Percentiles rank a stretch among this genome's conserved stretches.
Evolutionary conservation across 2,329 filamentous ascomycete genomes (phyloP).

Genomic region (Trichoderma gracile): DNA sequence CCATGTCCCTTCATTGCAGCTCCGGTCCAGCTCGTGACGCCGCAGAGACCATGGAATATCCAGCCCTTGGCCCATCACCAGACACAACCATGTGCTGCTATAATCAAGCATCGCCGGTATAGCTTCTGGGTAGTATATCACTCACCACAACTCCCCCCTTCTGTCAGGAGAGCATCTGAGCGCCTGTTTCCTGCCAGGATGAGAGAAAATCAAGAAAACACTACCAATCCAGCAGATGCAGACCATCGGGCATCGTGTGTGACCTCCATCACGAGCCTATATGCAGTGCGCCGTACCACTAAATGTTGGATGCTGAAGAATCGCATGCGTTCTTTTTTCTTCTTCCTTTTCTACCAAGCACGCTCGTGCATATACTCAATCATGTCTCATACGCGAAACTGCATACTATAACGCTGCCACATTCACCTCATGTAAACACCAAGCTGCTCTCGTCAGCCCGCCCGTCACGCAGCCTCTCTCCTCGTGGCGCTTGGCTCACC

Average conservation of each 20-base stretch:
- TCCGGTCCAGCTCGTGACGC: conserved; percentile 5
- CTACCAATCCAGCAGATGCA: neutral
- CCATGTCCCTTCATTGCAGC: neutral
- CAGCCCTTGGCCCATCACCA: conserved; percentile 6
- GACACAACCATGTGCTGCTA: neutral
- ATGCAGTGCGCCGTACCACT: neutral
- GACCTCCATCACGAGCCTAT: conserved; percentile 19
- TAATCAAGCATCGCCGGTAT: too few species aligned
- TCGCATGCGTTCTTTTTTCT: neutral
- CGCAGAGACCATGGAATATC: neutral
- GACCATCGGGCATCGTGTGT: neutral
- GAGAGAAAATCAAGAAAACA: neutral
- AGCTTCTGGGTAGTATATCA: neutral
- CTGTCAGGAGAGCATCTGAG: neutral
- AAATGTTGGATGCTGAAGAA: neutral
- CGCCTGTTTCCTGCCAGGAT: neutral
- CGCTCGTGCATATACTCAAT: too few species aligned
- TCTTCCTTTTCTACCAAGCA: too few species aligned
- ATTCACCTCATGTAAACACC: neutral
- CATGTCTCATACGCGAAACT: too few species aligned
- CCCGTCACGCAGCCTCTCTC: conserved; percentile 8
- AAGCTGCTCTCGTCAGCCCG: conserved; percentile 12
- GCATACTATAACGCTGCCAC: too few species aligned
- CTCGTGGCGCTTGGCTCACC: conserved; percentile 17
- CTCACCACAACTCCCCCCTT: neutral